A percentile compares a stretch with the other conserved stretches of the same genome.
Evolutionary conservation across 495 filamentous ascomycete species (phyloP).

Genomic region (Durotheca rogersii): DNA sequence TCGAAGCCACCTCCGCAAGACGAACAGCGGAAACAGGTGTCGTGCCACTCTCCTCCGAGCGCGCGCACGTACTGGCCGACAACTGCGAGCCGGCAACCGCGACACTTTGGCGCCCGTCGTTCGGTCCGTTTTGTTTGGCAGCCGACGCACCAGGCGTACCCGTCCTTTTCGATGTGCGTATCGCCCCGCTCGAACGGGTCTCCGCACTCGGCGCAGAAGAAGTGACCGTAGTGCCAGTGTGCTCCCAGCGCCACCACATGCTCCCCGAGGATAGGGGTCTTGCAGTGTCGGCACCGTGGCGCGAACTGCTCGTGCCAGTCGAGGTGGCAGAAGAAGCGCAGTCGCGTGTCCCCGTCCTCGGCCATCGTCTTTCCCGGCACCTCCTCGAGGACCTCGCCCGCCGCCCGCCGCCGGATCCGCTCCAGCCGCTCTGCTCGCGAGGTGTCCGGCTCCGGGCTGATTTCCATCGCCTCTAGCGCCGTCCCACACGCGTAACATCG

Average conservation of each 20-base stretch:
- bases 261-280: slow-evolving; percentile 97
- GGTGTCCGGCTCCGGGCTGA: slow-evolving; percentile 84
- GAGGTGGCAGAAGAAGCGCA: slow-evolving; percentile 94
- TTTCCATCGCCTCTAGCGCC: slow-evolving; percentile 88
- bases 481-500: slow-evolving; percentile 85
- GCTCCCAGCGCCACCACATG: slow-evolving; percentile 88
- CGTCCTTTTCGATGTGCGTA: slow-evolving; percentile 95
- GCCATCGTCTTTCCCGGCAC: slow-evolving; percentile 57
- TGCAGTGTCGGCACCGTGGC: slow-evolving; percentile 92
- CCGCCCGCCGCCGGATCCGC: slow-evolving; percentile 60
- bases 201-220: slow-evolving; percentile 98
- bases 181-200: slow-evolving; percentile 83
- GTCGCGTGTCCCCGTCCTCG: slow-evolving; percentile 64
- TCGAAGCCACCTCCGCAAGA: slow-evolving; percentile 53
- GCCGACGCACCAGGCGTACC: slow-evolving; percentile 95
- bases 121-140: slow-evolving; percentile 90
- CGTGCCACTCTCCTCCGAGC: slow-evolving; percentile 91
- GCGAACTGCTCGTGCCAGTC: slow-evolving; percentile 96
- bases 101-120: slow-evolving; percentile 72
- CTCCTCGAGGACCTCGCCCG: slow-evolving; percentile 60
- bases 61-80: slow-evolving; percentile 84
- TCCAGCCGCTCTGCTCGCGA: slow-evolving; percentile 68
- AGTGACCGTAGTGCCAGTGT: slow-evolving; percentile 97
- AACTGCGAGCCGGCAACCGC: slow-evolving; percentile 79
- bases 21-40: slow-evolving; percentile 81